A percentile compares a stretch with the other conserved stretches of the same genome.
Evolutionary conservation across 2,329 filamentous ascomycete genomes (phyloP).

Genomic region (Lachnellula cervina): DNA sequence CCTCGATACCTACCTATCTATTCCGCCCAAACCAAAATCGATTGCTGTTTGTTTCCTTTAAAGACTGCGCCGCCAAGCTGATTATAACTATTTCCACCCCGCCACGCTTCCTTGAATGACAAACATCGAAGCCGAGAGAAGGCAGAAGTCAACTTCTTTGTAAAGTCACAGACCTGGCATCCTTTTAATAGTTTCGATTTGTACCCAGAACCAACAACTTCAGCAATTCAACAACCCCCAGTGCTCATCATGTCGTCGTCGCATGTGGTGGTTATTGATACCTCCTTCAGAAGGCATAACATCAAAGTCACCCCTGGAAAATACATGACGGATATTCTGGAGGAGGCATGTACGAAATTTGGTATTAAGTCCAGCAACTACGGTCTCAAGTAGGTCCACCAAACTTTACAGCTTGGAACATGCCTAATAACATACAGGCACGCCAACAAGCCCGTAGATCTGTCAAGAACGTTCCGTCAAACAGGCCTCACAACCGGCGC

Average conservation of each 20-base stretch:
- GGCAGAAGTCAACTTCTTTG: neutral
- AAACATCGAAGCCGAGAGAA: neutral
- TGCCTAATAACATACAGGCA: slow-evolving; percentile 46
- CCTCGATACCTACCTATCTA: neutral
- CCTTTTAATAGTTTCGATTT: neutral
- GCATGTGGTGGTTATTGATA: slow-evolving; percentile 82
- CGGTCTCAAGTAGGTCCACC: slow-evolving; percentile 64
- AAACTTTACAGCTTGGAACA: neutral
- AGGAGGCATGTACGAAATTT: slow-evolving; percentile 83
- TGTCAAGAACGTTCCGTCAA: slow-evolving; percentile 78
- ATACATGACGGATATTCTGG: slow-evolving; percentile 77
- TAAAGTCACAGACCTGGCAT: neutral
- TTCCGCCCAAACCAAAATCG: neutral
- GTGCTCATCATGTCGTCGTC: slow-evolving; percentile 68
- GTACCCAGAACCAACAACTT: neutral
- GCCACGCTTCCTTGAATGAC: neutral
- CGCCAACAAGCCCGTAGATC: slow-evolving; percentile 79
- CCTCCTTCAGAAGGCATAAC: slow-evolving; percentile 68
- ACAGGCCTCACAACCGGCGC: slow-evolving; percentile 80
- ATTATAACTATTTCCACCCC: neutral
- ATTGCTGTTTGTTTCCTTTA: neutral
- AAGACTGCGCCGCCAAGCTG: neutral
- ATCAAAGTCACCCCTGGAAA: slow-evolving; percentile 81
- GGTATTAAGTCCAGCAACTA: slow-evolving; percentile 58
- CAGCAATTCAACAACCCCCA: neutral